Conservation (phyloP, 768 basidiomycete species). For the Cystofilobasidium ferigula region DNA sequence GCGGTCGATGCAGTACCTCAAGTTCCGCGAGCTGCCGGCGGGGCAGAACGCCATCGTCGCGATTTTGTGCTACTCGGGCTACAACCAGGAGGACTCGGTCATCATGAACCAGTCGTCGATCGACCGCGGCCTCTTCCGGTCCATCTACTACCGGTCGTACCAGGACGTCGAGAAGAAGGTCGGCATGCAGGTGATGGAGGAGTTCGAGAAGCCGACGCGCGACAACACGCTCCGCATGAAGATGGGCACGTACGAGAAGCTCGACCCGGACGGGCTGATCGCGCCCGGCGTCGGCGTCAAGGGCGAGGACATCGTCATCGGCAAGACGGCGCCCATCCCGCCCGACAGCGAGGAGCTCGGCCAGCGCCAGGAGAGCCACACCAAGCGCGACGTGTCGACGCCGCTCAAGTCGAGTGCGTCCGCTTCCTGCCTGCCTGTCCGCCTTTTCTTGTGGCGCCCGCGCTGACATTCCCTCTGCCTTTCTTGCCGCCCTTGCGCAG, state of each 20-base stretch:
- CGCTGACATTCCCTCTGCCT: neutral
- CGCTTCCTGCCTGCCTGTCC: neutral
- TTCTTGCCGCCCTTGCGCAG: neutral
- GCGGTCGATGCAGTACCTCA: conserved; percentile 97
- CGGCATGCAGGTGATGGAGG: conserved; percentile 80
- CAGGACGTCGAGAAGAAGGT: conserved; percentile 91
- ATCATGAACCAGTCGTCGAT: conserved; percentile 99
- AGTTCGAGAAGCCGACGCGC: conserved; percentile 90
- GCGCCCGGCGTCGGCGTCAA: conserved; percentile 87
- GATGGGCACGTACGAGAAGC: conserved; percentile 95
- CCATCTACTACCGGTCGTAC: conserved; percentile 84
- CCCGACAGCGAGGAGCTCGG: conserved; percentile 95
- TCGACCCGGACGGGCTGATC: conserved; percentile 92
- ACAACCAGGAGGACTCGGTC: conserved; percentile 99
- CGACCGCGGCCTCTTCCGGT: conserved; percentile 94
- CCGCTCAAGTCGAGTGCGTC: conserved; percentile 69
- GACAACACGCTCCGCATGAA: conserved; percentile 93
- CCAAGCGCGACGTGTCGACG: conserved; percentile 89
- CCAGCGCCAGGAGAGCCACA: conserved; percentile 84
- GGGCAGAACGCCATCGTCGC: conserved; percentile 99
- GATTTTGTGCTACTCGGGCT: conserved; percentile 95
- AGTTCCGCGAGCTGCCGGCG: conserved; percentile 94
- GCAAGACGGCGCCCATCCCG: conserved; percentile 94
- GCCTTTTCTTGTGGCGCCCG: neutral
- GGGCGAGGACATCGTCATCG: conserved; percentile 98